These are phyloP conservation scores for Ammopiptanthus mongolicus DNA, from an alignment of 306 rosid species.

Conservation along the genomic window DNA sequence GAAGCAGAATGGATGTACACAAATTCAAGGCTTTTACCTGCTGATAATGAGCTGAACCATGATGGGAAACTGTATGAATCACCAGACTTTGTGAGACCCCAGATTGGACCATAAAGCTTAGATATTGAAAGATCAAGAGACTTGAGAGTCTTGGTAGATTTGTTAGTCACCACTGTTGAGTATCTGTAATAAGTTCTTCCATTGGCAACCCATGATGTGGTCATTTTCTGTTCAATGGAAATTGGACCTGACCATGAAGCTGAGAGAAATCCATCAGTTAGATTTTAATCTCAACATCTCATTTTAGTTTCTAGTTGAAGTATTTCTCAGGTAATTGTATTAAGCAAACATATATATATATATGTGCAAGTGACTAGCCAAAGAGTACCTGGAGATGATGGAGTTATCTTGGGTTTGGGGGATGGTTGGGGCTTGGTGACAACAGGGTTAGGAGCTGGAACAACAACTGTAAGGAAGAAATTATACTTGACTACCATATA, in stretches of 20 bases:
- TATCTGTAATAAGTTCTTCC: slow-evolving; percentile 81
- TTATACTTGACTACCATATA: not conserved
- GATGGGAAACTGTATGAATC: slow-evolving; percentile 72
- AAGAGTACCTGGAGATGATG: slow-evolving; percentile 64
- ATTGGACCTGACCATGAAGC: slow-evolving; percentile 59
- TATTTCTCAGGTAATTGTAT: not conserved
- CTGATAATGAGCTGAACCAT: slow-evolving; percentile 71
- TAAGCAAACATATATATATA: not conserved
- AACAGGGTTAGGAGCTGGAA: slow-evolving; percentile 41
- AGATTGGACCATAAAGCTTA: slow-evolving; percentile 85
- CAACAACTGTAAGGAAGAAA: slow-evolving; percentile 44
- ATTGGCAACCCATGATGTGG: slow-evolving; percentile 65
- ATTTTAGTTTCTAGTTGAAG: not conserved
- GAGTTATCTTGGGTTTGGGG: slow-evolving; percentile 46
- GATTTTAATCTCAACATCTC: not conserved
- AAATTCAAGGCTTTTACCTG: slow-evolving; percentile 85
- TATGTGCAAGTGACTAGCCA: not conserved
- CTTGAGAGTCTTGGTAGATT: slow-evolving; percentile 57
- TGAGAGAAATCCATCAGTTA: slow-evolving; percentile 33
- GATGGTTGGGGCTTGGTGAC: slow-evolving; percentile 42
- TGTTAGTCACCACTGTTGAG: slow-evolving; percentile 76
- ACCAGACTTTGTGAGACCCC: slow-evolving; percentile 76
- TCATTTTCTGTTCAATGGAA: slow-evolving; percentile 61
- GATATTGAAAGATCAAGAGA: slow-evolving; percentile 57
- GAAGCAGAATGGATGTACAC: slow-evolving; percentile 89